These are phyloP conservation scores for Leptographium galeiforme DNA, from an alignment of 2,329 filamentous ascomycete genomes.

Conservation along the genomic window DNA sequence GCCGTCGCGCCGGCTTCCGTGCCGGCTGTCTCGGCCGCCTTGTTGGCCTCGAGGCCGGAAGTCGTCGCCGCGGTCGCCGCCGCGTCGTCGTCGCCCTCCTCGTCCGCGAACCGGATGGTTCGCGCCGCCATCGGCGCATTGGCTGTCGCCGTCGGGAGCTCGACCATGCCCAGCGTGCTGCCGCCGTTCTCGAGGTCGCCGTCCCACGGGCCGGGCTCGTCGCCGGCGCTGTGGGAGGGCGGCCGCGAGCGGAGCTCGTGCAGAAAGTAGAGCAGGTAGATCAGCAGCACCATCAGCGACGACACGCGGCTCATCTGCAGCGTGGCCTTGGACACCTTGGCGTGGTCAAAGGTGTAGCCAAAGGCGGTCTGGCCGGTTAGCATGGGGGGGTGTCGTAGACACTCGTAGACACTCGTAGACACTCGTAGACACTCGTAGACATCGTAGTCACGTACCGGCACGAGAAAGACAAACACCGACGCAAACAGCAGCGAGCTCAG, in stretches of 20 bases:
- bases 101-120: conserved; percentile 6
- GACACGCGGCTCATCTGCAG: conserved; percentile 9
- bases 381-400: background rate
- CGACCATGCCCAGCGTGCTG: background rate
- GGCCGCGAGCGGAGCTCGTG: conserved; percentile 86
- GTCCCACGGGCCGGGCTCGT: conserved; percentile 16
- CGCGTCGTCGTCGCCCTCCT: background rate
- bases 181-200: background rate
- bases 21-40: background rate
- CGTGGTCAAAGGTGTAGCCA: conserved; percentile 2
- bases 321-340: conserved; percentile 12
- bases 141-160: background rate
- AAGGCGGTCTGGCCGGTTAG: conserved; percentile 6
- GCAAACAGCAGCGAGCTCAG: conserved; percentile 19
- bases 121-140: background rate
- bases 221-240: conserved; percentile 51
- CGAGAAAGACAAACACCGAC: conserved; percentile 48
- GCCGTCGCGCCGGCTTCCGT: background rate
- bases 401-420: no score
- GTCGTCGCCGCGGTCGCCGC: background rate
- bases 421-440: no score
- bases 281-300: conserved; percentile 54
- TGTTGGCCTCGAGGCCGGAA: background rate
- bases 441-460: conserved; percentile 2
- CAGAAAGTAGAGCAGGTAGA: conserved; percentile 71